Evolutionary conservation across 768 basidiomycete genomes (phyloP).

Genomic region (Mycena galopus): DNA sequence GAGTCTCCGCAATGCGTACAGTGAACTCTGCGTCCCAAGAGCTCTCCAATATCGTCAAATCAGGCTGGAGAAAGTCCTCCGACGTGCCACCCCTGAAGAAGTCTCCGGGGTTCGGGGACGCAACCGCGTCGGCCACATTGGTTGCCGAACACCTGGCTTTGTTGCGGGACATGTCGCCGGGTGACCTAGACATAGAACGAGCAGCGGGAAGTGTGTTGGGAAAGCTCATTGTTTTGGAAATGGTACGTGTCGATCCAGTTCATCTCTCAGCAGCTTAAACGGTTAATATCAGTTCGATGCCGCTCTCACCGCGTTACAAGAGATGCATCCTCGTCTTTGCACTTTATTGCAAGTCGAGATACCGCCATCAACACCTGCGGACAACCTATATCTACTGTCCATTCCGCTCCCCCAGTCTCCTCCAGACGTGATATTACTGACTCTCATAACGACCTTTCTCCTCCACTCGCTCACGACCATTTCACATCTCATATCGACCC

Average conservation of each 20-base stretch:
- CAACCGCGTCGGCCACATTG: constrained; percentile 52
- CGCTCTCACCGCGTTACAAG: constrained; percentile 59
- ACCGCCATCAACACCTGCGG: constrained; percentile 13
- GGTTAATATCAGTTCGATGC: constrained; percentile 62
- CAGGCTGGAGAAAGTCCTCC: constrained; percentile 69
- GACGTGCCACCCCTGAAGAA: constrained; percentile 43
- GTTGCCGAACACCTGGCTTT: constrained; percentile 59
- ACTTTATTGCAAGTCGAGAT: constrained; percentile 43
- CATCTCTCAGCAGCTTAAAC: constrained; percentile 3
- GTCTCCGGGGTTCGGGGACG: constrained; percentile 44
- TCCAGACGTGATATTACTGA: constrained; percentile 55
- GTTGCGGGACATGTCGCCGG: constrained; percentile 60
- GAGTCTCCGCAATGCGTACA: constrained; percentile 67
- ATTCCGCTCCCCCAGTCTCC: constrained; percentile 57
- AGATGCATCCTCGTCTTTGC: constrained; percentile 61
- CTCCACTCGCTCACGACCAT: constrained; percentile 63
- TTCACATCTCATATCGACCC: constrained; percentile 44
- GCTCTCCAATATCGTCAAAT: constrained; percentile 64
- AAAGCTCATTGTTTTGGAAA: constrained; percentile 75
- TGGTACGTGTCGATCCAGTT: constrained; percentile 63
- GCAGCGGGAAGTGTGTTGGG: constrained; percentile 77
- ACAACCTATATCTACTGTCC: constrained; percentile 51
- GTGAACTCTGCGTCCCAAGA: constrained; percentile 75
- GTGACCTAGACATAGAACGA: constrained; percentile 76
- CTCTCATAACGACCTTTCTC: constrained; percentile 72